Conservation (phyloP, 208 protist species). For the Leishmania mexicana region DNA sequence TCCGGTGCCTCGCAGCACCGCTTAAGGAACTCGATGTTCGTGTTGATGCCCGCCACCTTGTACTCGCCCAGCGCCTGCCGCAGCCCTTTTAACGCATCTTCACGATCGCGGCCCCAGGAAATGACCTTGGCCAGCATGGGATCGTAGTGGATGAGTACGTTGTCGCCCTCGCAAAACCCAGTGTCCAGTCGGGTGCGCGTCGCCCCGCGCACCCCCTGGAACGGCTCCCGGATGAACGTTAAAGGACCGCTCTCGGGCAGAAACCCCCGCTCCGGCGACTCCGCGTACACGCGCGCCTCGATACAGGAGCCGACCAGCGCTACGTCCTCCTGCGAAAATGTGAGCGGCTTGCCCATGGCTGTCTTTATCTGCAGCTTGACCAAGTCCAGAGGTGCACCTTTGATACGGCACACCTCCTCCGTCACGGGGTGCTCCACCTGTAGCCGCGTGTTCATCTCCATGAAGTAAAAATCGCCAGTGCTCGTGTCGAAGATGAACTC, state of each 20-base stretch:
- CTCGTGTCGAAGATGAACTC: constrained; percentile 97
- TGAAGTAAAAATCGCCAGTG: constrained; percentile 95
- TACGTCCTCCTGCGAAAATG: constrained; percentile 84
- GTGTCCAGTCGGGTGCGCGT: constrained; percentile 76
- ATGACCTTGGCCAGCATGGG: constrained; percentile 92
- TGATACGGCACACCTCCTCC: constrained; percentile 90
- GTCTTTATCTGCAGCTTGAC: constrained; percentile 94
- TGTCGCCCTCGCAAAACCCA: constrained; percentile 73
- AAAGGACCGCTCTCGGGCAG: constrained; percentile 65
- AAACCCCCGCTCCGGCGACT: constrained; percentile 91
- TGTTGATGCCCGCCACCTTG: constrained; percentile 88
- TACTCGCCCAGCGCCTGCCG: constrained; percentile 71
- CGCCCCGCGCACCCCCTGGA: constrained; percentile 35
- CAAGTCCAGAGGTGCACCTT: constrained; percentile 80
- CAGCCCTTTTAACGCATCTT: constrained; percentile 34
- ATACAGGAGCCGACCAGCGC: constrained; percentile 78
- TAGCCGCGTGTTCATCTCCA: constrained; percentile 99
- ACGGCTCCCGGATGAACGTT: constrained; percentile 34
- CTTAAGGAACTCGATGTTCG: constrained; percentile 88
- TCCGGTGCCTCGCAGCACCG: constrained; percentile 47
- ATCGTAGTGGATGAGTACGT: constrained; percentile 96
- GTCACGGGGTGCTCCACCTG: constrained; percentile 97
- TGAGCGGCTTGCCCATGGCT: constrained; percentile 65
- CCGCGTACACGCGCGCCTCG: constrained; percentile 96
- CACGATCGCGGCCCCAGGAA: constrained; percentile 33